Conservation (phyloP, 2,329 filamentous ascomycete genomes). For the Myriosclerotinia scirpicola region DNA sequence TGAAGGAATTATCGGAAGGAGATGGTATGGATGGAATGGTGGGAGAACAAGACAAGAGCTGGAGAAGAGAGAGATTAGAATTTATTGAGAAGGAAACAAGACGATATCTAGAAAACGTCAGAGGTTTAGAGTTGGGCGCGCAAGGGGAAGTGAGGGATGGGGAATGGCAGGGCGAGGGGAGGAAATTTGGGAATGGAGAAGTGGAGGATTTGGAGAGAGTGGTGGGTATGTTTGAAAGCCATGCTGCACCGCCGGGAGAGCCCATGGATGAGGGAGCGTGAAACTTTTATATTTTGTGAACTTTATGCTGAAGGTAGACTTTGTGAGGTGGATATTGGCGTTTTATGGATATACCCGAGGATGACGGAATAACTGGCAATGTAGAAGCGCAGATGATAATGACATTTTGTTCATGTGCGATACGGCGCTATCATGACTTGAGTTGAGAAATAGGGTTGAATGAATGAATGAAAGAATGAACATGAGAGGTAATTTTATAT, state of each 20-base stretch:
- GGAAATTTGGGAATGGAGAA: conserved; percentile 51
- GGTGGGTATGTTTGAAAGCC: conserved; percentile 46
- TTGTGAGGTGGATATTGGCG: conserved; percentile 17
- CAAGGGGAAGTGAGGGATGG: conserved; percentile 64
- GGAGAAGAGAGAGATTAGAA: conserved; percentile 68
- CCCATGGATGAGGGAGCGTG: conserved; percentile 32
- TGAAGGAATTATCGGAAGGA: conserved; percentile 48
- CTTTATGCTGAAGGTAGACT: neutral
- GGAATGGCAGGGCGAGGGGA: conserved; percentile 60
- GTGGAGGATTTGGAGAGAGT: conserved; percentile 58
- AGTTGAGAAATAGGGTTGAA: neutral
- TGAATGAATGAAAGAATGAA: too few species aligned
- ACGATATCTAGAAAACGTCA: conserved; percentile 69
- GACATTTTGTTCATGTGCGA: neutral
- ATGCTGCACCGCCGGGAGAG: conserved; percentile 25
- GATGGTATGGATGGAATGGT: conserved; percentile 43
- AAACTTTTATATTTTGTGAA: neutral
- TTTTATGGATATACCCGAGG: conserved; percentile 23
- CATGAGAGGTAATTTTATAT: too few species aligned
- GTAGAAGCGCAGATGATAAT: neutral
- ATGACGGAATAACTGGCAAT: neutral
- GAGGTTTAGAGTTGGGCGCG: conserved; percentile 64
- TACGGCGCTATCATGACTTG: neutral
- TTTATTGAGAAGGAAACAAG: conserved; percentile 82
- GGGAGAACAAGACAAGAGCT: conserved; percentile 51